A percentile compares a stretch with the other conserved stretches of the same genome.
Evolutionary conservation across 2,329 filamentous ascomycete genomes (phyloP).

Genomic region (Aspergillus sp.): DNA sequence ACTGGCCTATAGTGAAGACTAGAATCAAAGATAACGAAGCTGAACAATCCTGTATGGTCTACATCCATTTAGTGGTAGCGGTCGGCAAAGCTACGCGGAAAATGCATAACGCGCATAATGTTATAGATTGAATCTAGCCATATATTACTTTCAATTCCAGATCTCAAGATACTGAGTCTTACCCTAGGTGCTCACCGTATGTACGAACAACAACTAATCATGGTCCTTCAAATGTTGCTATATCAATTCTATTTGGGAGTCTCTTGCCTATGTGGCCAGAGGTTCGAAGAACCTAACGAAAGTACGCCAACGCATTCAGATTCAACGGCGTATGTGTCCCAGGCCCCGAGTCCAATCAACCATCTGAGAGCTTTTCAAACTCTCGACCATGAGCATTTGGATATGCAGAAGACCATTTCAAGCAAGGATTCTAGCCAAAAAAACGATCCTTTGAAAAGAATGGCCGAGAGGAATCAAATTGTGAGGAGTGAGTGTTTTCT

Average conservation of each 20-base stretch:
- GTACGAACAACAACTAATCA: background rate
- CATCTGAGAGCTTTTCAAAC: background rate
- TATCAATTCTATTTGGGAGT: background rate
- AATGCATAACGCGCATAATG: background rate
- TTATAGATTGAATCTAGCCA: background rate
- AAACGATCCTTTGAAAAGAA: background rate
- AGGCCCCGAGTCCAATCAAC: background rate
- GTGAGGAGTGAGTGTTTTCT: too few relatives aligned
- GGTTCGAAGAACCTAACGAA: background rate
- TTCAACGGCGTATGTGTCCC: background rate
- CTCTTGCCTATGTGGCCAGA: background rate
- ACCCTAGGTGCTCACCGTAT: background rate
- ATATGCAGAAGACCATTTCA: background rate
- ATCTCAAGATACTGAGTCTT: background rate
- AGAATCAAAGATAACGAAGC: background rate
- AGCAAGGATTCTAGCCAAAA: background rate
- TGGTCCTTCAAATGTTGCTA: background rate
- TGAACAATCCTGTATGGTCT: background rate
- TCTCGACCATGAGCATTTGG: background rate
- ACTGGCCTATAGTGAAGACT: background rate
- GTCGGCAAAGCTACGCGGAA: background rate
- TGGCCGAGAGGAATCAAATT: background rate
- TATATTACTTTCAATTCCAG: background rate
- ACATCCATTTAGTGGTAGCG: background rate
- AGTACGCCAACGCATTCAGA: background rate